Evolutionary conservation across 2,329 filamentous ascomycete genomes (phyloP).

Genomic region (Aureobasidium subglaciale): DNA sequence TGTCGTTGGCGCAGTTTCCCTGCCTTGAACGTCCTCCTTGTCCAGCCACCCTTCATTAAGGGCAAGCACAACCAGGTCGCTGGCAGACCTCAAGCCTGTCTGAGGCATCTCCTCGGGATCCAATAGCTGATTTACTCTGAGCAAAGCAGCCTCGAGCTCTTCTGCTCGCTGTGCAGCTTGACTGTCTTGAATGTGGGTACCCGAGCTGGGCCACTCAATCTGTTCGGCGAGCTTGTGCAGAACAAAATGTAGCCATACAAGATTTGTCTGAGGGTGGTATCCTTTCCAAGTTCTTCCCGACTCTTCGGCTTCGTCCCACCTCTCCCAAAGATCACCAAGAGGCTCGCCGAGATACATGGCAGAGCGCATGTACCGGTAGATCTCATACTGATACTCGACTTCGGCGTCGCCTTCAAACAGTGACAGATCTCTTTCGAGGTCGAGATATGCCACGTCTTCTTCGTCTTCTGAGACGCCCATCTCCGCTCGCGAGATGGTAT

Average conservation of each 20-base stretch:
- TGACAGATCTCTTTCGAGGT: conserved; percentile 37
- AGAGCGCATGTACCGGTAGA: conserved; percentile 48
- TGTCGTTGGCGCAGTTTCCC: not conserved
- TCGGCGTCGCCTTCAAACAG: conserved; percentile 42
- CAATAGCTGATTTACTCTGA: conserved; percentile 31
- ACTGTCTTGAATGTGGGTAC: not conserved
- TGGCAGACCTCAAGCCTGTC: conserved; percentile 16
- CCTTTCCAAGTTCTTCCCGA: conserved; percentile 39
- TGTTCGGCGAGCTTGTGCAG: conserved; percentile 48
- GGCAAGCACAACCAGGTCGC: conserved; percentile 26
- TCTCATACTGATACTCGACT: conserved; percentile 49
- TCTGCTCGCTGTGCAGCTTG: conserved; percentile 25
- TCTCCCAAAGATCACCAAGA: conserved; percentile 30
- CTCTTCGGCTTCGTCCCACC: conserved; percentile 21
- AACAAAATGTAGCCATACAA: conserved; percentile 57
- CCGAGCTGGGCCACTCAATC: conserved; percentile 15
- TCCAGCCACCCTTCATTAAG: conserved; percentile 30
- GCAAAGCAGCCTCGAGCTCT: conserved; percentile 32
- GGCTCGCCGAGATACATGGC: conserved; percentile 35
- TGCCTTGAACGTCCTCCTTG: conserved; percentile 29
- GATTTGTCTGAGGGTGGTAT: conserved; percentile 54
- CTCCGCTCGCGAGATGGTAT: conserved; percentile 57
- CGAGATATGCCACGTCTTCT: conserved; percentile 36
- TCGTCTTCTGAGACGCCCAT: conserved; percentile 27
- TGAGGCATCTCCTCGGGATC: conserved; percentile 30